Conservation (phyloP, 352 stramenopile species). For the Phytophthora europaea region DNA sequence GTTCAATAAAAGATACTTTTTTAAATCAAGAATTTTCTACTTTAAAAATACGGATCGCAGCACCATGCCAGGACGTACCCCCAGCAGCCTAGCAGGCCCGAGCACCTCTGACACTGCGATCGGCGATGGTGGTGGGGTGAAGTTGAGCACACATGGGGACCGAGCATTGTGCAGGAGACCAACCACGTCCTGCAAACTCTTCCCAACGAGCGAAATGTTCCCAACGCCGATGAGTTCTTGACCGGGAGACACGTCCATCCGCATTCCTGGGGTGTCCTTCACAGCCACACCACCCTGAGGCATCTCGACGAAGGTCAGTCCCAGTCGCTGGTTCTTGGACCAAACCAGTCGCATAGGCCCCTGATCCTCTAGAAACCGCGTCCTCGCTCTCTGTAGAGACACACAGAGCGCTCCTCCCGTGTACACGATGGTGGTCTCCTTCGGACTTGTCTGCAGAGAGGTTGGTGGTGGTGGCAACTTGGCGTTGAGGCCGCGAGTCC, state of each 20-base stretch:
- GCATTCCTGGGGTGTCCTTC: slow-evolving; percentile 44
- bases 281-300: slow-evolving; percentile 50
- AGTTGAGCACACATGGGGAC: slow-evolving; percentile 59
- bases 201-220: slow-evolving; percentile 39
- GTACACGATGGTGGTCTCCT: slow-evolving; percentile 41
- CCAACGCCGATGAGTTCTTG: slow-evolving; percentile 60
- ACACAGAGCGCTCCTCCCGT: slow-evolving; percentile 46
- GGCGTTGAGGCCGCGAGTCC: slow-evolving; percentile 4
- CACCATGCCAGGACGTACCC: slow-evolving; percentile 50
- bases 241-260: slow-evolving; percentile 40
- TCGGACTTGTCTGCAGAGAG: neutral
- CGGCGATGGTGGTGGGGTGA: slow-evolving; percentile 56
- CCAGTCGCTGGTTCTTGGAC: slow-evolving; percentile 55
- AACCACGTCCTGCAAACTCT: slow-evolving; percentile 54
- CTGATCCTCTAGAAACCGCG: slow-evolving; percentile 40
- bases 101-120: slow-evolving; percentile 53
- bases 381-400: slow-evolving; percentile 53
- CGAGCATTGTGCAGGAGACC: slow-evolving; percentile 40
- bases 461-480: slow-evolving; percentile 22
- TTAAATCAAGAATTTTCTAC: no score
- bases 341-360: slow-evolving; percentile 49
- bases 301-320: slow-evolving; percentile 59
- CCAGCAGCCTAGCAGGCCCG: slow-evolving; percentile 26
- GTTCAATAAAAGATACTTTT: no score
- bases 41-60: slow-evolving; percentile 51